Conservation (phyloP, 345 rosid genomes). For the Geranium brycei region DNA sequence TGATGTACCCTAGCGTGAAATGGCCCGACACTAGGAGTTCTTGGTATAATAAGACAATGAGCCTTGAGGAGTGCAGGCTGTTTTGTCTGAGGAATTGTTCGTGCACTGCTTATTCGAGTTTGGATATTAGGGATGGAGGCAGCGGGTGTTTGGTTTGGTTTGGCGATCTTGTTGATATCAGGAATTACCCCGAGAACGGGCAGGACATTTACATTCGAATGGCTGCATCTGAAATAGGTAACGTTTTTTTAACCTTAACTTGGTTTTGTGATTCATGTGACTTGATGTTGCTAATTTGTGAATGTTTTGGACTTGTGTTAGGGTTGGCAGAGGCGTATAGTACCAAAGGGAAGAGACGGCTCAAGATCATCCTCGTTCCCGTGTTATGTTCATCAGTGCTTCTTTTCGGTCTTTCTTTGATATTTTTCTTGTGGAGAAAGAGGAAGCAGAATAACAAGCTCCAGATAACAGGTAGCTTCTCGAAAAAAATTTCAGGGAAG, state of each 20-base stretch:
- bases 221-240: conserved; percentile 30
- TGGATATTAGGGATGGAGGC: conserved; percentile 24
- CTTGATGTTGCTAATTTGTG: not conserved
- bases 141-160: conserved; percentile 47
- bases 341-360: conserved; percentile 10
- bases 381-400: conserved; percentile 2
- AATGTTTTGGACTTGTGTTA: not conserved
- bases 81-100: conserved; percentile 32
- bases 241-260: no score
- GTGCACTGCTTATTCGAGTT: conserved; percentile 36
- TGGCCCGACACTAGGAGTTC: conserved; percentile 30
- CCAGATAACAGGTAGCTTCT: not conserved
- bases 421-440: conserved; percentile 5
- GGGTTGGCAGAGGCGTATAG: conserved; percentile 6
- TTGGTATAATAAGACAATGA: conserved; percentile 15
- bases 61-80: conserved; percentile 13
- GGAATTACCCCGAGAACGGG: conserved; percentile 14
- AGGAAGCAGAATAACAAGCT: conserved; percentile 13
- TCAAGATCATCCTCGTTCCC: conserved; percentile 12
- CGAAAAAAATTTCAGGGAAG: not conserved
- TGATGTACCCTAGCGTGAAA: conserved; percentile 18
- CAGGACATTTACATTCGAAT: conserved; percentile 28
- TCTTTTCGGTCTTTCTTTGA: conserved; percentile 10
- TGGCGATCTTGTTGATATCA: conserved; percentile 28
- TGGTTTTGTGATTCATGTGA: not conserved